Percentiles rank a stretch among this genome's conserved stretches.
These are phyloP conservation scores for Dothistroma pini DNA, from an alignment of 2,329 filamentous ascomycete genomes.

Conservation along the genomic window DNA sequence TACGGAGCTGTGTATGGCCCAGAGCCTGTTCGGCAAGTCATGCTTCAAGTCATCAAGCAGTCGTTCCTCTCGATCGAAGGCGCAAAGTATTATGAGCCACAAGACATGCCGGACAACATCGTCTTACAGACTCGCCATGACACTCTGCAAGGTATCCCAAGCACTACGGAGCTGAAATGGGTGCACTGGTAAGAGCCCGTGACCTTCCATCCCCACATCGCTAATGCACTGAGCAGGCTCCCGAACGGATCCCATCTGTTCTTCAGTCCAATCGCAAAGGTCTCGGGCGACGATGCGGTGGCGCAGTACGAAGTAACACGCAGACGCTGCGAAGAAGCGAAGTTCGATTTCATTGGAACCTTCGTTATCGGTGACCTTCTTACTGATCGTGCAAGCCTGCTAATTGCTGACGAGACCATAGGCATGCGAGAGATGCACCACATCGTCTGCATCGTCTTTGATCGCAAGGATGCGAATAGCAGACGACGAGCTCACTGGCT, in stretches of 20 bases:
- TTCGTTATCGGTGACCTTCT: conserved; percentile 39
- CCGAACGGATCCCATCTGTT: conserved; percentile 33
- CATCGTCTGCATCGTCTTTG: conserved; percentile 54
- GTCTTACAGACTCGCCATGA: conserved; percentile 31
- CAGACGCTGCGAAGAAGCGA: conserved; percentile 36
- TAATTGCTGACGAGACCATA: no score
- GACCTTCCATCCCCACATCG: no score
- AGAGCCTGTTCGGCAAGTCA: conserved; percentile 27
- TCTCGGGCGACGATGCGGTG: conserved; percentile 47
- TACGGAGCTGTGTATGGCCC: conserved; percentile 46
- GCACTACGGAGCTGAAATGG: conserved; percentile 40
- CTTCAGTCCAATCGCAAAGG: conserved; percentile 52
- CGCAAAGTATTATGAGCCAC: conserved; percentile 42
- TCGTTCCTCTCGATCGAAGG: conserved; percentile 44
- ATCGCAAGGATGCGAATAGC: conserved; percentile 42
- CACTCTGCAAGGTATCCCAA: conserved; percentile 33
- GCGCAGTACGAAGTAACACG: conserved; percentile 43
- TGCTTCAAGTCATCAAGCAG: conserved; percentile 41
- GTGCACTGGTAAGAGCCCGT: conserved; percentile 42
- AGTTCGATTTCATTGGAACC: conserved; percentile 51
- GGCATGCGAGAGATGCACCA: conserved; percentile 55
- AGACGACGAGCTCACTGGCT: conserved; percentile 39
- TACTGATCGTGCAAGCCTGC: no score
- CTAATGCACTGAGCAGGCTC: not conserved
- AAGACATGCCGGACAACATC: conserved; percentile 37